phyloP scores from a whole-genome alignment of 139 green algal genomes.

The Picochlorum sp. region DNA sequence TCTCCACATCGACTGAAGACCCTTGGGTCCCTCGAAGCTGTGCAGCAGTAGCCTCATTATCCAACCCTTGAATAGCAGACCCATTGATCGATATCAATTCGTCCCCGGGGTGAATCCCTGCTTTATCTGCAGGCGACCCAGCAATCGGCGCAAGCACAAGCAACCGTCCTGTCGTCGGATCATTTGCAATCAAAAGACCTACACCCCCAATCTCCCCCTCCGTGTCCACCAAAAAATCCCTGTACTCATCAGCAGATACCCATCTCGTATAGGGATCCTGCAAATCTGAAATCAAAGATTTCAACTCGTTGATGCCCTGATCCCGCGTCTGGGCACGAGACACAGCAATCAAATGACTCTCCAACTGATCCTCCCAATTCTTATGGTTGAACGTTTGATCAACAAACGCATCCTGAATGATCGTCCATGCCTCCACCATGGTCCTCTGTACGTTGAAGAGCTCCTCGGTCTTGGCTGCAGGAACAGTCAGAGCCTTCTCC shows the following conservation, averaged over 20 bases:
- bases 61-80: slow-evolving; percentile 48
- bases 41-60: slow-evolving; percentile 58
- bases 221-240: slow-evolving; percentile 62
- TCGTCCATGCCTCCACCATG: slow-evolving; percentile 74
- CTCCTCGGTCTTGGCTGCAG: slow-evolving; percentile 47
- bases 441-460: slow-evolving; percentile 68
- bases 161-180: slow-evolving; percentile 43
- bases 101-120: slow-evolving; percentile 76
- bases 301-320: slow-evolving; percentile 44
- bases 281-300: slow-evolving; percentile 71
- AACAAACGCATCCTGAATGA: slow-evolving; percentile 65
- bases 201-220: slow-evolving; percentile 84
- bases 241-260: slow-evolving; percentile 74
- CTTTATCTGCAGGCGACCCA: slow-evolving; percentile 71
- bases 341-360: slow-evolving; percentile 1
- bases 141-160: slow-evolving; percentile 79
- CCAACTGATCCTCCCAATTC: slow-evolving; percentile 30
- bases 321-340: background rate
- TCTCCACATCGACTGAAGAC: slow-evolving; percentile 49
- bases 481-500: slow-evolving; percentile 30
- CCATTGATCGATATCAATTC: slow-evolving; percentile 65
- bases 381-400: slow-evolving; percentile 55
- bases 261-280: slow-evolving; percentile 89
- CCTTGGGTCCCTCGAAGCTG: slow-evolving; percentile 68
- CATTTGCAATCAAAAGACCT: slow-evolving; percentile 78